Percentiles rank a stretch among this genome's conserved stretches.
phyloP scores from a whole-genome alignment of 2,329 filamentous ascomycete genomes.

The Dactylonectria macrodidyma region DNA sequence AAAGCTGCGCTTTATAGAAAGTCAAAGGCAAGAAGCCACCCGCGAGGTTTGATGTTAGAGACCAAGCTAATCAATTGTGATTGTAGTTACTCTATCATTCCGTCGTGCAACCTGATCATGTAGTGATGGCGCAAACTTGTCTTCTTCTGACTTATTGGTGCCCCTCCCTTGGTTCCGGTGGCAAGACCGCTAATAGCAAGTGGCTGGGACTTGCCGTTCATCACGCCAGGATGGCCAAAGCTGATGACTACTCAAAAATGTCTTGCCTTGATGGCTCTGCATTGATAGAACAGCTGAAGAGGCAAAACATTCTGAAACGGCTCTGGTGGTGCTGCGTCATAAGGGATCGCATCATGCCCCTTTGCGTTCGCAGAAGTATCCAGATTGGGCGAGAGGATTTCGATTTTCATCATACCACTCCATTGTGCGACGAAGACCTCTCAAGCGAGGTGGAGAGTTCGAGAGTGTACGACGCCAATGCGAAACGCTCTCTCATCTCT shows the following conservation, averaged over 20 bases:
- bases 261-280: no score
- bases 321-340: conserved; percentile 17
- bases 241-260: not conserved
- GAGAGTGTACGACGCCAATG: conserved; percentile 29
- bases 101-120: not conserved
- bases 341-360: conserved; percentile 15
- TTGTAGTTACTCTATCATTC: not conserved
- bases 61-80: not conserved
- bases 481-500: conserved; percentile 39
- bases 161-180: not conserved
- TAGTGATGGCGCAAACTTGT: not conserved
- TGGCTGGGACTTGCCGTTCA: conserved; percentile 5
- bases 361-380: conserved; percentile 4
- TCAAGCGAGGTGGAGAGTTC: not conserved
- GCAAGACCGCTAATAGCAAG: not conserved
- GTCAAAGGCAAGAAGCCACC: not conserved
- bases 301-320: not conserved
- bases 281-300: not conserved
- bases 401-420: not conserved
- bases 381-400: not conserved
- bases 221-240: not conserved
- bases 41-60: not conserved
- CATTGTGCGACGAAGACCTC: not conserved
- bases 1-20: not conserved
- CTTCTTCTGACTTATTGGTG: conserved; percentile 13